Evolutionary conservation across 2,329 filamentous ascomycete species (phyloP), one percentile per base, ranked within the genome.

Genomic region (Xylariaceae sp.): DNA sequence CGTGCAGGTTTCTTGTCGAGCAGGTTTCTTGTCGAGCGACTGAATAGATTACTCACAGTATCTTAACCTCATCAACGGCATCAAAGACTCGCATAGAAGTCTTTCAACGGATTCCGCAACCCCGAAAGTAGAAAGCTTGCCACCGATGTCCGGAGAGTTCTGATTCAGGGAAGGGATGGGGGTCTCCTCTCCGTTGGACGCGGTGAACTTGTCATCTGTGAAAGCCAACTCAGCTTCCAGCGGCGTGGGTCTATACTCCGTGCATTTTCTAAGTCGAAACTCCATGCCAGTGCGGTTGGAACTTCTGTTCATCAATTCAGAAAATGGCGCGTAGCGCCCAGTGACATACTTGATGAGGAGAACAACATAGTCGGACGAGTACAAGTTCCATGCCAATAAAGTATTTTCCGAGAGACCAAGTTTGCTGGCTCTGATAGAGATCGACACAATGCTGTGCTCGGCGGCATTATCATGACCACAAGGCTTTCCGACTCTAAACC

Each of bases 351-450:
- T 81, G 49, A 94, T 80, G 18, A 96, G 76, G 3, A 95, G 77
- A 3, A 93, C 82, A 45, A 96, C 72, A 68, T 93, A 92, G 39
- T 92, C 87, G 0, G 78, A 73, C 0, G 78, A 74, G 11, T 82
- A 74, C 9, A 96, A 72, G 61, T 87, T 81, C 92, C 92, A 96
- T 1, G 91, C 89, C 68, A 88, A 80, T 73, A 90, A 82, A 0
- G 85, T 86, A 68, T 92, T 89, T 44, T 87, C 80, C 0, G 89
- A 88, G 10, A 96, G 82, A 0, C 82, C 85, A 1, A 96, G 81
- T 66, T 88, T 88, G 3, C 80, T 77, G 35, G 89, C 82, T 3
- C 84, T 85, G 35, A 89, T 82, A 0, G 91, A 90, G 1, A 94
- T 73, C 3, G 84, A 85, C 15, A 94, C 72, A 2, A 81, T 76